These are phyloP conservation scores for maize (Zea mays) DNA, from an alignment of 176 grass and related monocot genomes.

Conservation along the genomic window DNA sequence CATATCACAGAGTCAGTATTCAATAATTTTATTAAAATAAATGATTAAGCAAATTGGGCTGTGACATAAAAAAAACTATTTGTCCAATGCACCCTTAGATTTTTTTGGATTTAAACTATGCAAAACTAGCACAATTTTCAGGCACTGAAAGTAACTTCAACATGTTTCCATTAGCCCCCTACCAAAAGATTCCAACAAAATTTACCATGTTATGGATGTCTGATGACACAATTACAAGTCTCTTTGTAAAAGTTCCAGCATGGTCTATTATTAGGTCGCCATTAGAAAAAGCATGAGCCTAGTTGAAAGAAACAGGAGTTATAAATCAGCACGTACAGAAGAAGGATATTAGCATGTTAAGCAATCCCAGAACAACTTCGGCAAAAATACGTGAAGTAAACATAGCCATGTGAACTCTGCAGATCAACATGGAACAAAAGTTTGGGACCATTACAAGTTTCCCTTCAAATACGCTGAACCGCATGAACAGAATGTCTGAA, in stretches of 20 bases:
- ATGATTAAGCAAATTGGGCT: neutral
- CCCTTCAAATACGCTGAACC: conserved; percentile 46
- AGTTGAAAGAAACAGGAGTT: conserved; percentile 23
- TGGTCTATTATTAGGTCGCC: neutral
- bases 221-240: neutral
- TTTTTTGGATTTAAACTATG: conserved; percentile 4
- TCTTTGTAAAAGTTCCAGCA: neutral
- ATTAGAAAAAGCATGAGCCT: neutral
- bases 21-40: conserved; percentile 10
- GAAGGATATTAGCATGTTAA: conserved; percentile 44
- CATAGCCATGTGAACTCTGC: conserved; percentile 39
- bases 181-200: conserved; percentile 4
- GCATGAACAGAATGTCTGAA: conserved; percentile 39
- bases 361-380: conserved; percentile 30
- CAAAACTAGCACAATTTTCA: neutral
- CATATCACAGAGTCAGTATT: neutral
- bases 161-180: neutral
- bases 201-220: conserved; percentile 1
- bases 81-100: neutral
- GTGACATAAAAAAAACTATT: no score
- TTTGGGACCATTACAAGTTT: conserved; percentile 32
- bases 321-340: conserved; percentile 20
- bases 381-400: neutral
- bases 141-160: neutral
- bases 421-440: conserved; percentile 45